A percentile compares a stretch with the other conserved stretches of the same genome.
phyloP scores from a whole-genome alignment of 768 basidiomycete species.

The Panaeolus papilionaceus region DNA sequence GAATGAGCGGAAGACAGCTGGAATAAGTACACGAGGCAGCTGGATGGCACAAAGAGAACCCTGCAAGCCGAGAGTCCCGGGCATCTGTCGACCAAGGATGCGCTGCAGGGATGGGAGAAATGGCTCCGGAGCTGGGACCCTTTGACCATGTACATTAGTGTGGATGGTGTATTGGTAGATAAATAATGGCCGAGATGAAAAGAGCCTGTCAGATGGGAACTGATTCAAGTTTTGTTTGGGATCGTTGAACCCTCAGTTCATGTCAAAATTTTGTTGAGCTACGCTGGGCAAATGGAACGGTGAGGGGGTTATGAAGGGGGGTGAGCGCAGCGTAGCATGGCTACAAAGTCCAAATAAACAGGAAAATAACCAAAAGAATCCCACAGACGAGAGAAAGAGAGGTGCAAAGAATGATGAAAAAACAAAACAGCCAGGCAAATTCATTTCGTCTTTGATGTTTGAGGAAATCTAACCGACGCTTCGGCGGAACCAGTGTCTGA shows the following conservation, averaged over 20 bases:
- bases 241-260: not conserved
- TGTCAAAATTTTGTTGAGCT: conserved; percentile 8
- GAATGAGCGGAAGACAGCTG: not conserved
- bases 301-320: not conserved
- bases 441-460: conserved; percentile 17
- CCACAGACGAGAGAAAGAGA: conserved; percentile 4
- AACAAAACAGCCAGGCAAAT: conserved; percentile 5
- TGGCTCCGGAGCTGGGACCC: not conserved
- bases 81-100: not conserved
- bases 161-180: conserved; percentile 10
- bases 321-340: not conserved
- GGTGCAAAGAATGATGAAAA: not conserved
- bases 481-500: conserved; percentile 19
- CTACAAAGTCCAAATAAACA: conserved; percentile 11
- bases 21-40: conserved; percentile 1
- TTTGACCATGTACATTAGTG: not conserved
- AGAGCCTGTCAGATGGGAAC: conserved; percentile 2
- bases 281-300: not conserved
- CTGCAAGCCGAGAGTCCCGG: conserved; percentile 6
- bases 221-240: conserved; percentile 1
- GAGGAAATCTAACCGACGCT: conserved; percentile 22
- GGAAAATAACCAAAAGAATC: conserved; percentile 12
- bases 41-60: not conserved
- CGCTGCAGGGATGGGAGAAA: not conserved
- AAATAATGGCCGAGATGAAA: conserved; percentile 14